A percentile compares a stretch with the other conserved stretches of the same genome.
Conservation (phyloP, 2,329 filamentous ascomycete species). For the Endothia cerciana region DNA sequence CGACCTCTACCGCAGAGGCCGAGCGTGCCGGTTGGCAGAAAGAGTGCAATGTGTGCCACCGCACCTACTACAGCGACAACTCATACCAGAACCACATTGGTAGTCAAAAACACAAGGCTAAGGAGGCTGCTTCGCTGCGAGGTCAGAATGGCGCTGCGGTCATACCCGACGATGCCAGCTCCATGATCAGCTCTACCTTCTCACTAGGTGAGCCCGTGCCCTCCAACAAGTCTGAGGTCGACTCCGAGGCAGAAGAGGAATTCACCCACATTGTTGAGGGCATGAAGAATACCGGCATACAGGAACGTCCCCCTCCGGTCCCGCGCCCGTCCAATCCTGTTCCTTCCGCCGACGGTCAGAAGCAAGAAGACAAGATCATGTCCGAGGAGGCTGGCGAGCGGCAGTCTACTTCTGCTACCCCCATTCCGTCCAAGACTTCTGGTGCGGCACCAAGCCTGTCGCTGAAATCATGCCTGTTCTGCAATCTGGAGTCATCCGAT, state of each 20-base stretch:
- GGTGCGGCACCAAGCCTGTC: constrained; percentile 42
- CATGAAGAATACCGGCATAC: constrained; percentile 66
- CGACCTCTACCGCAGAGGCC: constrained; percentile 79
- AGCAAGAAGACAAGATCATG: constrained; percentile 52
- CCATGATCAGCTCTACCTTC: constrained; percentile 88
- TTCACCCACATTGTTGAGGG: constrained; percentile 78
- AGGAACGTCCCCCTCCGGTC: constrained; percentile 52
- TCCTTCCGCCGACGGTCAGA: constrained; percentile 44
- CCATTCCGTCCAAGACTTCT: constrained; percentile 34
- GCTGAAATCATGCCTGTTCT: constrained; percentile 78
- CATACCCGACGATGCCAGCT: constrained; percentile 72
- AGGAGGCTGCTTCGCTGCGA: constrained; percentile 55
- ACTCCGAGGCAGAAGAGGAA: constrained; percentile 73
- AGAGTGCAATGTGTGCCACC: constrained; percentile 78
- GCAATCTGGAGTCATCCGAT: constrained; percentile 81
- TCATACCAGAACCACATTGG: constrained; percentile 90
- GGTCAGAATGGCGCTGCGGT: constrained; percentile 40
- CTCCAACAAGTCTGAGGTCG: constrained; percentile 53
- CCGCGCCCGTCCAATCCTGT: constrained; percentile 59
- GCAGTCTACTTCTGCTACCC: constrained; percentile 36
- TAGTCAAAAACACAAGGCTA: constrained; percentile 85
- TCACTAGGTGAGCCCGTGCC: constrained; percentile 80
- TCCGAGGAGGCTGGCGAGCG: constrained; percentile 44
- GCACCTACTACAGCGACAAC: constrained; percentile 96
- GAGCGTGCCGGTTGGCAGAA: constrained; percentile 89